These are phyloP conservation scores for Wickerhamomyces bisporus DNA, from an alignment of 805 yeast species.

Conservation along the genomic window DNA sequence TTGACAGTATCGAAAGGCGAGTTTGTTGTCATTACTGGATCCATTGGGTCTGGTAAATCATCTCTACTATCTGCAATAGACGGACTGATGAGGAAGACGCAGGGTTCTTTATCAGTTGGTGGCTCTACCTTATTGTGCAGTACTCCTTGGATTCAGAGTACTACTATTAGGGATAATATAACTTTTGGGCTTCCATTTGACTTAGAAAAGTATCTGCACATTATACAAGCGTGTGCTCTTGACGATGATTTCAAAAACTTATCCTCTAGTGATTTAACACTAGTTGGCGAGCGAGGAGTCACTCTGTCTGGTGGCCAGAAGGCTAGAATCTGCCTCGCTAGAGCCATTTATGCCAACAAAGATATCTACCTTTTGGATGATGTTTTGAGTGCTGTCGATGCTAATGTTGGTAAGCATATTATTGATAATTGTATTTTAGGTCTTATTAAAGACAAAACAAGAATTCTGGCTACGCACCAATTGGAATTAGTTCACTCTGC, in stretches of 20 bases:
- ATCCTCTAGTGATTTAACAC: conserved; percentile 82
- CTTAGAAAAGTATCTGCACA: conserved; percentile 65
- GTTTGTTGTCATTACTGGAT: conserved; percentile 7
- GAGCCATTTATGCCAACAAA: conserved; percentile 75
- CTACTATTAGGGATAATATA: conserved; percentile 81
- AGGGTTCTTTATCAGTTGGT: conserved; percentile 42
- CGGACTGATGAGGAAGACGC: conserved; percentile 41
- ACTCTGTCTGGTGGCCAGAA: conserved; percentile 95
- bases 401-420: conserved; percentile 75
- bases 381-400: conserved; percentile 78
- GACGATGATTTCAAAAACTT: conserved; percentile 64
- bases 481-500: conserved; percentile 62
- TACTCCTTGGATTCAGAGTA: conserved; percentile 90
- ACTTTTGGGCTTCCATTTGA: conserved; percentile 80
- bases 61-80: conserved; percentile 4
- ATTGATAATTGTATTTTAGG: conserved; percentile 62
- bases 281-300: conserved; percentile 94
- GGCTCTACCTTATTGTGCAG: conserved; percentile 44
- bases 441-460: conserved; percentile 48
- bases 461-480: conserved; percentile 81
- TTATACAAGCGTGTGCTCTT: conserved; percentile 80
- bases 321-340: conserved; percentile 85
- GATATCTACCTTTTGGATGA: conserved; percentile 45
- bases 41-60: conserved; percentile 62
- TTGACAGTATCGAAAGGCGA: conserved; percentile 3